Evolutionary conservation across 768 basidiomycete genomes (phyloP).

Genomic region (Ephemerocybe angulata): DNA sequence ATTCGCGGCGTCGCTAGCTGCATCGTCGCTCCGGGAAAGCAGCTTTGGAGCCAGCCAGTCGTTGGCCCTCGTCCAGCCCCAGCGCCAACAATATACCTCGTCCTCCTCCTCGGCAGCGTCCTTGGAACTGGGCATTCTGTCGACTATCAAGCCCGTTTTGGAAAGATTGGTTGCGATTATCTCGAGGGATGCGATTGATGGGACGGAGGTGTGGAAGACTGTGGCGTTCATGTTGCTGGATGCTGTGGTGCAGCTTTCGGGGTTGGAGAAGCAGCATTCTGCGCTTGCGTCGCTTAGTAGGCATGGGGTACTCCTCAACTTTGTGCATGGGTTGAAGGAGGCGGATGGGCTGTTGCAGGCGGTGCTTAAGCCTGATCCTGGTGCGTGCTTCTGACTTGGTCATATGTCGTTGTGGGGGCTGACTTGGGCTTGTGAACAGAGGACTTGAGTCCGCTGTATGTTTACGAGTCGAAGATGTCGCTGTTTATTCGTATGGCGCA

Average conservation of each 20-base stretch:
- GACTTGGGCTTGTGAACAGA: slow-evolving; percentile 41
- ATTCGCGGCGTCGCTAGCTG: slow-evolving; percentile 28
- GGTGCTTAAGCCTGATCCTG: slow-evolving; percentile 85
- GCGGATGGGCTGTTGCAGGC: slow-evolving; percentile 68
- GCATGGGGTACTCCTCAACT: slow-evolving; percentile 76
- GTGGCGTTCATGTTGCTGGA: slow-evolving; percentile 90
- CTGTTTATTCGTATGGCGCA: slow-evolving; percentile 82
- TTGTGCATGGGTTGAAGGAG: slow-evolving; percentile 83
- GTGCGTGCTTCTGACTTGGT: slow-evolving; percentile 39
- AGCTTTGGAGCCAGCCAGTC: slow-evolving; percentile 36
- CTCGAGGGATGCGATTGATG: slow-evolving; percentile 90
- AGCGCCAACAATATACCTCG: too few relatives aligned
- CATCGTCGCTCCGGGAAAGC: slow-evolving; percentile 43
- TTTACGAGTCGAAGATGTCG: slow-evolving; percentile 94
- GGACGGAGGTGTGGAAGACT: slow-evolving; percentile 95
- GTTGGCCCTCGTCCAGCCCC: slow-evolving; percentile 21
- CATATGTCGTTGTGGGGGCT: neutral
- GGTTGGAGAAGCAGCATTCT: slow-evolving; percentile 62
- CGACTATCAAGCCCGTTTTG: slow-evolving; percentile 60
- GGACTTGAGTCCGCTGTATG: slow-evolving; percentile 86
- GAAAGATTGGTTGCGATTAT: slow-evolving; percentile 73
- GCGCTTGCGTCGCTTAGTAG: slow-evolving; percentile 57
- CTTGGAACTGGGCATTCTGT: slow-evolving; percentile 60
- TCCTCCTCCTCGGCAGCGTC: slow-evolving; percentile 26
- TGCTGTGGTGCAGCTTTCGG: slow-evolving; percentile 69